These are phyloP conservation scores for Pezicula rhizophila DNA, from an alignment of 2,329 filamentous ascomycete species.

Conservation along the genomic window DNA sequence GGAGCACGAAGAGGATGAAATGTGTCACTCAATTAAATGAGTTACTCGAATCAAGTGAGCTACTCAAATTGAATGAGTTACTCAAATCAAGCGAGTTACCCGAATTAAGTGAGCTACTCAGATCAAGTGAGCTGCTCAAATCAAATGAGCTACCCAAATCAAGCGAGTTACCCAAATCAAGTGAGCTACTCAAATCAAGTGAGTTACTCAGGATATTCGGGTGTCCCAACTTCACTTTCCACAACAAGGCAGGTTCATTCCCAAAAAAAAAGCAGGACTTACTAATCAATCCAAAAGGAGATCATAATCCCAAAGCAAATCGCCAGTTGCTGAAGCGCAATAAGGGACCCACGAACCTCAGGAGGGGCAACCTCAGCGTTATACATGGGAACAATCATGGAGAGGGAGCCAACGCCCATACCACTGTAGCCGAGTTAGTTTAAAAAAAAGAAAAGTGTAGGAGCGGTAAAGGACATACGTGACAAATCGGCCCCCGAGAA, in stretches of 20 bases:
- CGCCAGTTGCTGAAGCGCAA: slow-evolving; percentile 59
- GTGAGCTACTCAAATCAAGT: too few species aligned
- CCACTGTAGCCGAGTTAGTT: slow-evolving; percentile 32
- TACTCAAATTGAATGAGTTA: too few species aligned
- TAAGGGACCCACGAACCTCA: slow-evolving; percentile 60
- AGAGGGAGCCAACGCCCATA: slow-evolving; percentile 63
- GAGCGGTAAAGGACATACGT: slow-evolving; percentile 37
- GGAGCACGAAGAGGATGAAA: background rate
- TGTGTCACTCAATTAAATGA: background rate
- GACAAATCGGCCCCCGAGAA: slow-evolving; percentile 66
- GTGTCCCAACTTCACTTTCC: too few species aligned
- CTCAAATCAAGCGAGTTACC: too few species aligned
- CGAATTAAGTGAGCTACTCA: too few species aligned
- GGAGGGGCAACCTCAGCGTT: slow-evolving; percentile 49
- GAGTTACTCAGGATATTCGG: too few species aligned
- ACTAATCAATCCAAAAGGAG: slow-evolving; percentile 56
- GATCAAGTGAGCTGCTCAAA: too few species aligned
- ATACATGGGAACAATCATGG: slow-evolving; percentile 57
- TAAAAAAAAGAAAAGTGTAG: background rate
- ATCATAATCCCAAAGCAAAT: slow-evolving; percentile 52
- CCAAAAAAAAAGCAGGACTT: slow-evolving; percentile 13
- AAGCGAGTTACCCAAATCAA: too few species aligned
- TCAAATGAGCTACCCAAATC: too few species aligned
- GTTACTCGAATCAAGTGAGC: too few species aligned
- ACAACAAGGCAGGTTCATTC: background rate